Conservation (phyloP, 345 rosid genomes). For the Anastatica hierochuntica region DNA sequence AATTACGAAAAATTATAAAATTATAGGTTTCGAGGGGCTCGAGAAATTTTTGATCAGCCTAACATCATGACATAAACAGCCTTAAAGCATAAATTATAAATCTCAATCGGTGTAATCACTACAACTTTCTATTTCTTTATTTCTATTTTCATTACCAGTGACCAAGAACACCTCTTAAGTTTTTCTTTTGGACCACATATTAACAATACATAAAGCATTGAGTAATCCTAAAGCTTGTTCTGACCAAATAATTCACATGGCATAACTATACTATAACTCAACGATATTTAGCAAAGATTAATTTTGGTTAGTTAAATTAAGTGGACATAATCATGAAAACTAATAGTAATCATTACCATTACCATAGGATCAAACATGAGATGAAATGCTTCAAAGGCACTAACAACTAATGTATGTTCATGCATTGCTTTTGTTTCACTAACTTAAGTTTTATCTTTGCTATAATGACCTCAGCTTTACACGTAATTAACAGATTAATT, state of each 20-base stretch:
- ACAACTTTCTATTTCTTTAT: conserved; percentile 15
- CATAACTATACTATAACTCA: neutral
- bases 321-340: no score
- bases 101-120: conserved; percentile 27
- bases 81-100: conserved; percentile 18
- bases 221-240: conserved; percentile 24
- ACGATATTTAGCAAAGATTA: no score
- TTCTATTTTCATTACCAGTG: neutral
- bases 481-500: conserved; percentile 20
- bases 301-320: no score
- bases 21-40: conserved; percentile 26
- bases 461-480: conserved; percentile 25
- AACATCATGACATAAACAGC: conserved; percentile 27
- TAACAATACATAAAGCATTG: conserved; percentile 14
- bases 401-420: conserved; percentile 11
- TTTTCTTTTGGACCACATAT: conserved; percentile 20
- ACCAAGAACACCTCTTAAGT: neutral
- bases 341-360: no score
- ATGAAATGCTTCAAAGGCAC: conserved; percentile 4
- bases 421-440: conserved; percentile 12
- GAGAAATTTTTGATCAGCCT: conserved; percentile 17
- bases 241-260: conserved; percentile 15
- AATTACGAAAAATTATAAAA: conserved; percentile 8
- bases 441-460: neutral
- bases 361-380: no score